These are phyloP conservation scores for Tilletia setariae DNA, from an alignment of 1,284 basidiomycete species.

Conservation along the genomic window DNA sequence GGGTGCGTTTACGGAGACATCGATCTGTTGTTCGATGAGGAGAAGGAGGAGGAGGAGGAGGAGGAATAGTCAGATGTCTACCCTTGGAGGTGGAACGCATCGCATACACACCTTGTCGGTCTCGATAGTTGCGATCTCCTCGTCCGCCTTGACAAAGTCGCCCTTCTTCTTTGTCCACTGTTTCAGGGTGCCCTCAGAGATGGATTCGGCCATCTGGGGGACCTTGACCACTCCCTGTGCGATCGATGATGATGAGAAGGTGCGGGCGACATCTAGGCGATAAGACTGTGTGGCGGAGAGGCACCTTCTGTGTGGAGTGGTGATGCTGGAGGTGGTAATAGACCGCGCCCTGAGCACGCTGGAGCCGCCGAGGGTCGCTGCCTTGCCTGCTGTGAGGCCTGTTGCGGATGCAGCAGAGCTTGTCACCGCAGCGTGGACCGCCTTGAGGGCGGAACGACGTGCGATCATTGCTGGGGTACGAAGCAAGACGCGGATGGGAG, in stretches of 20 bases:
- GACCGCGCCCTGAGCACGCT: too few relatives aligned
- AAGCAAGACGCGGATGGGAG: too few relatives aligned
- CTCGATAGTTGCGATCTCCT: conserved; percentile 96
- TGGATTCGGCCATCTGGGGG: conserved; percentile 97
- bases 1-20: conserved; percentile 94
- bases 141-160: conserved; percentile 83
- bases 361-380: neutral
- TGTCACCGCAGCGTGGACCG: neutral
- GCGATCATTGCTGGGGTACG: conserved; percentile 1
- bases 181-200: conserved; percentile 95
- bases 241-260: conserved; percentile 27
- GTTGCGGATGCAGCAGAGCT: neutral
- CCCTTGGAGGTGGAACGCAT: too few relatives aligned
- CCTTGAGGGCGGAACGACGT: conserved; percentile 1
- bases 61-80: neutral
- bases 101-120: conserved; percentile 79
- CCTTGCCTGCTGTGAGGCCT: neutral
- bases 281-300: too few relatives aligned
- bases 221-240: conserved; percentile 72
- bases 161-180: conserved; percentile 92
- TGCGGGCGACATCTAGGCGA: too few relatives aligned
- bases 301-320: too few relatives aligned
- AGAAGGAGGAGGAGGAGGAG: neutral
- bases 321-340: too few relatives aligned
- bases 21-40: conserved; percentile 76